Percentiles rank a stretch among this genome's conserved stretches.
phyloP scores from a whole-genome alignment of 208 protist species.

The Angomonas deanei region DNA sequence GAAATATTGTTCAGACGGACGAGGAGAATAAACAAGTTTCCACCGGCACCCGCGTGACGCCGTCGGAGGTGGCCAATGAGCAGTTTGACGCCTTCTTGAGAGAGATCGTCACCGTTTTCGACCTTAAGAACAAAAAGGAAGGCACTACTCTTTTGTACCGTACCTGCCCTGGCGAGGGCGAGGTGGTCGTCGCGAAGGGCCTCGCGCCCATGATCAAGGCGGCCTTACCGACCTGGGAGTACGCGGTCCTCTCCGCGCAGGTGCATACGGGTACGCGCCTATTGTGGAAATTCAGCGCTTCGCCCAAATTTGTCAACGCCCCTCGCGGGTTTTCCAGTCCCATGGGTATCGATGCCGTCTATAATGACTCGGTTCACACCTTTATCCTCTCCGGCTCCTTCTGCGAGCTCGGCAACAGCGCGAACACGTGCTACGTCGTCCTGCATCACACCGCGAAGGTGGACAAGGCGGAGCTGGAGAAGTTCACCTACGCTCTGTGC shows the following conservation, averaged over 20 bases:
- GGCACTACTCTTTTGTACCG: conserved; percentile 34
- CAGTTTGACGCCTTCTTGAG: conserved; percentile 34
- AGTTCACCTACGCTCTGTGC: conserved; percentile 44
- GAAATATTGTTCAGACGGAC: conserved; percentile 4
- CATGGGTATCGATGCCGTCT: conserved; percentile 18
- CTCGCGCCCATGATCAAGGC: conserved; percentile 18
- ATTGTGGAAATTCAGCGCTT: conserved; percentile 1
- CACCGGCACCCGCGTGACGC: conserved; percentile 6
- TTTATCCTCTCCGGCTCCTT: conserved; percentile 46
- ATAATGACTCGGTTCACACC: conserved; percentile 11
- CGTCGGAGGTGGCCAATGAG: conserved; percentile 36
- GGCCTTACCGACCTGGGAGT: conserved; percentile 23
- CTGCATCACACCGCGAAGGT: conserved; percentile 13
- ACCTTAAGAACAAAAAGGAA: conserved; percentile 14
- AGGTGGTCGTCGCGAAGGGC: conserved; percentile 22
- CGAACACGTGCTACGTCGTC: conserved; percentile 42
- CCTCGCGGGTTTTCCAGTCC: conserved; percentile 39
- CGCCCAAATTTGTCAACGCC: conserved; percentile 25
- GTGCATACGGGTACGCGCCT: conserved; percentile 45
- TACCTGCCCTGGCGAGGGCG: conserved; percentile 42
- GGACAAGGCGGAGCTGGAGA: conserved; percentile 20
- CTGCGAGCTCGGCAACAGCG: conserved; percentile 47
- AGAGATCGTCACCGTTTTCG: conserved; percentile 26
- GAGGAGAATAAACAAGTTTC: background rate
- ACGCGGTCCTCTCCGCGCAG: conserved; percentile 42